phyloP scores from a whole-genome alignment of 108 stramenopile species.

The Stephanodiscus minutulus region DNA sequence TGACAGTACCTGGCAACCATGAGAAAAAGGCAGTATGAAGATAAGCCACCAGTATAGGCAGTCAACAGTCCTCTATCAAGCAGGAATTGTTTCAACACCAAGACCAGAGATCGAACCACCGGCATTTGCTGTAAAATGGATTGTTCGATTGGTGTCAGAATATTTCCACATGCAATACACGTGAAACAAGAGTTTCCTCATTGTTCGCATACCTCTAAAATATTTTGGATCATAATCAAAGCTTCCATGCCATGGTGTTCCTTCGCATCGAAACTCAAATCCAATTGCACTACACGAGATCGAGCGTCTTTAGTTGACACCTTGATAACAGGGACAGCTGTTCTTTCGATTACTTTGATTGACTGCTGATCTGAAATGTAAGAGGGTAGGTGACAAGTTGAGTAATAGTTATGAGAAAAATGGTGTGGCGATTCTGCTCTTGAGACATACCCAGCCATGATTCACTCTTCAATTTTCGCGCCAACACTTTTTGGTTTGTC shows the following conservation, averaged over 20 bases:
- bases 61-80: slow-evolving; percentile 85
- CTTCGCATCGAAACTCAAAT: slow-evolving; percentile 82
- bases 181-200: not conserved
- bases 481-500: slow-evolving; percentile 87
- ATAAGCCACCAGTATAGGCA: slow-evolving; percentile 91
- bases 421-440: not conserved
- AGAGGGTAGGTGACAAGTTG: not conserved
- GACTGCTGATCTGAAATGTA: slow-evolving; percentile 59
- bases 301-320: slow-evolving; percentile 84
- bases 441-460: slow-evolving; percentile 70
- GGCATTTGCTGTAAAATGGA: slow-evolving; percentile 61
- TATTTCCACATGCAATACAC: not conserved
- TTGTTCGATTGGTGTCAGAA: slow-evolving; percentile 12
- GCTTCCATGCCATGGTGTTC: slow-evolving; percentile 85
- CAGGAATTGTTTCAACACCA: slow-evolving; percentile 88
- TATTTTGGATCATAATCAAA: slow-evolving; percentile 60
- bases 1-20: slow-evolving; percentile 90
- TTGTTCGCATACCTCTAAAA: slow-evolving; percentile 31
- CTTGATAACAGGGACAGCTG: slow-evolving; percentile 83
- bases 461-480: slow-evolving; percentile 87
- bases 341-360: slow-evolving; percentile 82
- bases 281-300: slow-evolving; percentile 68
- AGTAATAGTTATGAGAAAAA: not conserved
- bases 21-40: slow-evolving; percentile 89
- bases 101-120: slow-evolving; percentile 71